phyloP scores from a whole-genome alignment of 495 filamentous ascomycete species.

The Penicillium coprophilum region DNA sequence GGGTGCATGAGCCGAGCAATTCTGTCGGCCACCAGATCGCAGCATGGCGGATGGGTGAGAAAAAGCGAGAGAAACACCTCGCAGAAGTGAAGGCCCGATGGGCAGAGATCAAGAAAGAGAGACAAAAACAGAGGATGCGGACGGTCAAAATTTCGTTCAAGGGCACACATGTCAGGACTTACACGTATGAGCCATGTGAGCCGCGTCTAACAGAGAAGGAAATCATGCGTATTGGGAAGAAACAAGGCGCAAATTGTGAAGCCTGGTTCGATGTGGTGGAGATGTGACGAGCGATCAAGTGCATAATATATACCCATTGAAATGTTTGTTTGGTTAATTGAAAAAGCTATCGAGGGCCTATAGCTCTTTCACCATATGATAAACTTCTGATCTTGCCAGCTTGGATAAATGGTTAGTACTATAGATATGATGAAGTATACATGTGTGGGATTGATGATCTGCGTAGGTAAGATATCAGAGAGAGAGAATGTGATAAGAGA shows the following conservation, averaged over 20 bases:
- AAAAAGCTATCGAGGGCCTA: background rate
- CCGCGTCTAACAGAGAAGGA: background rate
- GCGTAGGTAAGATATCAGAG: background rate
- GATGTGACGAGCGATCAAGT: background rate
- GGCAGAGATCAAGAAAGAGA: background rate
- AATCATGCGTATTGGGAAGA: background rate
- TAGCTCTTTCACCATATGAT: background rate
- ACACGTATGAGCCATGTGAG: background rate
- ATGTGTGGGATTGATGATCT: background rate
- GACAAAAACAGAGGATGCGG: background rate
- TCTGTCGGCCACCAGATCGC: background rate
- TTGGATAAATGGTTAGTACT: background rate
- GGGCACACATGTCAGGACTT: background rate
- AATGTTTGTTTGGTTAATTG: background rate
- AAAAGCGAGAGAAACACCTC: background rate
- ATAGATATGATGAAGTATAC: background rate
- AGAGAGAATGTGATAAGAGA: background rate
- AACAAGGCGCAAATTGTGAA: background rate
- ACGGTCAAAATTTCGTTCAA: background rate
- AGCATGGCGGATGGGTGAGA: background rate
- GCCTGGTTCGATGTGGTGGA: background rate
- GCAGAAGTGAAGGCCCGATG: background rate
- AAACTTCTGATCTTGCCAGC: background rate
- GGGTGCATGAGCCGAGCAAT: slow-evolving; percentile 6
- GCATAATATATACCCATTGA: background rate